Evolutionary conservation across 1,139 yeast species (phyloP), one percentile per base, ranked within the genome.

Genomic region (Debaryomyces nepalensis): DNA sequence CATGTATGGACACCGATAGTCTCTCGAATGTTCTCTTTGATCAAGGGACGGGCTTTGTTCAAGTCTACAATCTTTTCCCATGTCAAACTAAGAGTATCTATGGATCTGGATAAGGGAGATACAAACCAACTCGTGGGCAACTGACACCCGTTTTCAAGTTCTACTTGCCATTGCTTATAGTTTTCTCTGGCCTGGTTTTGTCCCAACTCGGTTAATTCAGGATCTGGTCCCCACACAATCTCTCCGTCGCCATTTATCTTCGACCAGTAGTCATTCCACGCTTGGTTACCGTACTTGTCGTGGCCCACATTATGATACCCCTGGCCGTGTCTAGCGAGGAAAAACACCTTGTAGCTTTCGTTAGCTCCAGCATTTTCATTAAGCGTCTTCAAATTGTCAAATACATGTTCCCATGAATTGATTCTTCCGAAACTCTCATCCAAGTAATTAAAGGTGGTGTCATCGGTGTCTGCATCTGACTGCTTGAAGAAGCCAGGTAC

Each of bases 221-320:
- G 75, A 51, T 73, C 79, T 0, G 78, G 78, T 2, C 73, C 79
- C 77, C 77, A 73, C 3, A 63, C 68, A 6, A 68, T 59, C 27
- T 66, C 61, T 5, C 75, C 78, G 48, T 73, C 77, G 0, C 77
- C 76, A 39, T 61, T 63, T 37, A 68, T 49, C 41, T 64, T 68
- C 36, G 72, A 66, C 75, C 77, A 73, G 47, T 72, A 51, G 19
- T 61, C 63, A 45, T 73, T 69, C 79, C 79, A 73, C 2, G 54
- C 70, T 27, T 65, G 57, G 39, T 73, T 65, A 2, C 78, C 78
- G 44, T 73, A 73, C 44, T 63, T 59, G 12, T 61, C 41, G 48
- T 72, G 74, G 33, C 75, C 77, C 46, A 71, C 51, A 51, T 73
- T 73, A 52, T 73, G 79, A 52, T 48, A 71, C 3, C 78, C 78